Conservation (phyloP, 2,329 filamentous ascomycete species). For the Penicillium sclerotiorum region DNA sequence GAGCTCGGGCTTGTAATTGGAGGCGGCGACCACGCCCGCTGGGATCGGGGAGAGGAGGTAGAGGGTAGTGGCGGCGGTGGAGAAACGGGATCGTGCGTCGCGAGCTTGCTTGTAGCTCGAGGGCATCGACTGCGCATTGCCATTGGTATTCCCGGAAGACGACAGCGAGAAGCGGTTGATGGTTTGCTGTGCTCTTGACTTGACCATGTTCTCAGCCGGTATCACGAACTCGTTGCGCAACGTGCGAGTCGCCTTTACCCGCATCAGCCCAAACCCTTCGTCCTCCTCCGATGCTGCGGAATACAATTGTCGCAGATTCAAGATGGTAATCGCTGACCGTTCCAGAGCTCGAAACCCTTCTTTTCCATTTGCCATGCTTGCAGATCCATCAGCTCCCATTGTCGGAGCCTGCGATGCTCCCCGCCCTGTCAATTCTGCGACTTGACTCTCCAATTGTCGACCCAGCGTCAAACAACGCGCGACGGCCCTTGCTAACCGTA, state of each 20-base stretch:
- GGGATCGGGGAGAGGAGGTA: constrained; percentile 77
- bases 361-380: constrained; percentile 41
- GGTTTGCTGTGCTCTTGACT: constrained; percentile 73
- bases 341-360: constrained; percentile 79
- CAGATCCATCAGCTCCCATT: constrained; percentile 35
- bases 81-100: constrained; percentile 72
- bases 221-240: constrained; percentile 69
- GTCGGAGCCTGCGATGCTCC: constrained; percentile 28
- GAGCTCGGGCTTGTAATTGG: constrained; percentile 65
- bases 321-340: constrained; percentile 76
- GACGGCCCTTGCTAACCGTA: constrained; percentile 75
- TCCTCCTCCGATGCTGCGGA: constrained; percentile 67
- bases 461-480: constrained; percentile 79
- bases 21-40: constrained; percentile 45
- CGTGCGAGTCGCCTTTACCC: constrained; percentile 70
- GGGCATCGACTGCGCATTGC: constrained; percentile 39
- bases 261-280: constrained; percentile 75
- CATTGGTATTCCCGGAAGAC: constrained; percentile 38
- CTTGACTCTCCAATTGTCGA: constrained; percentile 82
- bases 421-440: constrained; percentile 66
- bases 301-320: constrained; percentile 74
- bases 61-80: constrained; percentile 73
- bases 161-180: constrained; percentile 82
- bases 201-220: constrained; percentile 74
- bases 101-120: constrained; percentile 65